phyloP scores from a whole-genome alignment of 2,329 filamentous ascomycete genomes.

The Fusarium nisikadoi region DNA sequence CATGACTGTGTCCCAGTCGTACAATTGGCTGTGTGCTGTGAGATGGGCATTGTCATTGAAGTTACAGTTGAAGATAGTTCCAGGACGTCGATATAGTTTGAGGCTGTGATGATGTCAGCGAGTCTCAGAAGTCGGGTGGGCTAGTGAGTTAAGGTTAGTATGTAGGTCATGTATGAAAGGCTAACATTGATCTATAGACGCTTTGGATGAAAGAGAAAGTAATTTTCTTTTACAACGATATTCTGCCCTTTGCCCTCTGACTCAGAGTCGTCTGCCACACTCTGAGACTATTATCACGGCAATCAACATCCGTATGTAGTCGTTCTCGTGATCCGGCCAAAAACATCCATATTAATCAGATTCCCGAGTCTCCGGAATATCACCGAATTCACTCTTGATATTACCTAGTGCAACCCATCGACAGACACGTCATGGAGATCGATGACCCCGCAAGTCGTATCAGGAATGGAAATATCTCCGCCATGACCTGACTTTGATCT shows the following conservation, averaged over 20 bases:
- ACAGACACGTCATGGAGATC: slow-evolving; percentile 38
- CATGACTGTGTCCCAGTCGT: neutral
- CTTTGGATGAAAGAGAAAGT: neutral
- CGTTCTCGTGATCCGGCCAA: neutral
- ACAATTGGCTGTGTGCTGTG: neutral
- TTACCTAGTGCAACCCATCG: slow-evolving; percentile 14
- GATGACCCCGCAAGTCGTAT: slow-evolving; percentile 41
- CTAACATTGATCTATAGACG: neutral
- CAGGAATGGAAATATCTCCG: slow-evolving; percentile 32
- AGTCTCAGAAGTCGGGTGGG: neutral
- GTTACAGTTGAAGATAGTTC: neutral
- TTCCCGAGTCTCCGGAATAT: slow-evolving; percentile 46
- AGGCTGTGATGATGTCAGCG: neutral
- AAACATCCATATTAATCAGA: slow-evolving; percentile 5
- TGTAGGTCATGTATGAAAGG: neutral
- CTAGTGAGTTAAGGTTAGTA: neutral
- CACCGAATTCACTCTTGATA: slow-evolving; percentile 37
- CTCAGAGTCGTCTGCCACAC: neutral
- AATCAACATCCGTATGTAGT: slow-evolving; percentile 3
- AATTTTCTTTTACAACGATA: neutral
- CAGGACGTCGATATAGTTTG: neutral
- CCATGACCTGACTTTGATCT: slow-evolving; percentile 19
- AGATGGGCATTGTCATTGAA: neutral
- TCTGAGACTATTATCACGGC: neutral
- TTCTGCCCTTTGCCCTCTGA: neutral